Evolutionary conservation across 306 rosid genomes (phyloP).

Genomic region (Chamaecrista fasciculata): DNA sequence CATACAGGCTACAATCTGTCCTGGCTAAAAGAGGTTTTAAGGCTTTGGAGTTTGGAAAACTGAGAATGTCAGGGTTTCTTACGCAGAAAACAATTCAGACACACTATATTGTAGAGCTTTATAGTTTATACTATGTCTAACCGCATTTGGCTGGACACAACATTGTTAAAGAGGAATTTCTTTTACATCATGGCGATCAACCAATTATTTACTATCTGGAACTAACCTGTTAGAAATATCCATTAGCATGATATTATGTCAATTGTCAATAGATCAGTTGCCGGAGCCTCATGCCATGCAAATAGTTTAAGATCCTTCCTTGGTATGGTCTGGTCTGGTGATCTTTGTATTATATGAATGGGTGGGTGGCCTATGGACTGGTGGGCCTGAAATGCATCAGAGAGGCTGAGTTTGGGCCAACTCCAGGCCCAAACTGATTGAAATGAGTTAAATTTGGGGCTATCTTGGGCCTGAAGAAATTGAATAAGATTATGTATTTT

Average conservation of each 20-base stretch:
- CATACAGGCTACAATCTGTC: slow-evolving; percentile 11
- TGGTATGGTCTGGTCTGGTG: no score
- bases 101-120: no score
- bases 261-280: neutral
- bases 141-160: neutral
- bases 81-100: neutral
- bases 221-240: neutral
- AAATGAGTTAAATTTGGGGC: neutral
- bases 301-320: neutral
- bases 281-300: neutral
- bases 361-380: neutral
- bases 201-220: neutral
- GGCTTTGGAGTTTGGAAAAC: slow-evolving; percentile 18
- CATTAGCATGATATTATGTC: neutral
- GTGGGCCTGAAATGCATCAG: neutral
- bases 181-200: neutral
- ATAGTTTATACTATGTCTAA: neutral
- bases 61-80: slow-evolving; percentile 4
- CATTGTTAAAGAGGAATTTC: neutral
- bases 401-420: neutral
- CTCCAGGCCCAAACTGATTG: slow-evolving; percentile 7
- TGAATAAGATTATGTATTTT: neutral
- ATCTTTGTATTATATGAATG: neutral
- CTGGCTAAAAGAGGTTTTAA: neutral
- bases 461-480: neutral